Evolutionary conservation across 768 basidiomycete species (phyloP).

Genomic region (Mycena vitilis): DNA sequence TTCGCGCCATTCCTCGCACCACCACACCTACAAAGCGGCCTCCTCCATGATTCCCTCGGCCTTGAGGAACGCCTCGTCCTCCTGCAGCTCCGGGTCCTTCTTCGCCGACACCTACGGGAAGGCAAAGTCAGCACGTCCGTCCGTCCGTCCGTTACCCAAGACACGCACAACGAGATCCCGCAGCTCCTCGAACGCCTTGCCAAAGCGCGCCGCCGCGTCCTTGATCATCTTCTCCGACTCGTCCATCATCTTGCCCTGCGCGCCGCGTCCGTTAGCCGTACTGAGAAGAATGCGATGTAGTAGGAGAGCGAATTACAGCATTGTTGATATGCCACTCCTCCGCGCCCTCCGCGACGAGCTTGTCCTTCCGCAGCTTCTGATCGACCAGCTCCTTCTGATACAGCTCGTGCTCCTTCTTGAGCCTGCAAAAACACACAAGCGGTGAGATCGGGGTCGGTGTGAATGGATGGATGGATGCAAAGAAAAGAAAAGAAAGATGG

Average conservation of each 20-base stretch:
- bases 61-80: constrained; percentile 59
- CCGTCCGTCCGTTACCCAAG: no score
- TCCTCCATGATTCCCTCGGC: constrained; percentile 71
- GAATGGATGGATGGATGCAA: constrained; percentile 14
- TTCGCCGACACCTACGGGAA: constrained; percentile 55
- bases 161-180: constrained; percentile 75
- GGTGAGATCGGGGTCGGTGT: constrained; percentile 26
- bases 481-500: constrained; percentile 7
- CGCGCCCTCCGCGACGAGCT: constrained; percentile 66
- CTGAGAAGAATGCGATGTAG: neutral
- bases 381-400: constrained; percentile 77
- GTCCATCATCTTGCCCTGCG: constrained; percentile 61
- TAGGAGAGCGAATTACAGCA: constrained; percentile 61
- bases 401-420: constrained; percentile 73
- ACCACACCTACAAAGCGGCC: constrained; percentile 55
- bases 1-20: neutral
- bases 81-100: constrained; percentile 52
- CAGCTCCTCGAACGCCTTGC: constrained; percentile 71
- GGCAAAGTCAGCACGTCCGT: constrained; percentile 21
- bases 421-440: constrained; percentile 49
- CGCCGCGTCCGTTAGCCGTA: neutral
- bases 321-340: constrained; percentile 86
- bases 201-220: constrained; percentile 73
- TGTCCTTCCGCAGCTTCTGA: constrained; percentile 68
- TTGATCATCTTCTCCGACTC: constrained; percentile 87